A percentile compares a stretch with the other conserved stretches of the same genome.
Conservation (phyloP, 768 basidiomycete genomes). For the Naganishia randhawae region DNA sequence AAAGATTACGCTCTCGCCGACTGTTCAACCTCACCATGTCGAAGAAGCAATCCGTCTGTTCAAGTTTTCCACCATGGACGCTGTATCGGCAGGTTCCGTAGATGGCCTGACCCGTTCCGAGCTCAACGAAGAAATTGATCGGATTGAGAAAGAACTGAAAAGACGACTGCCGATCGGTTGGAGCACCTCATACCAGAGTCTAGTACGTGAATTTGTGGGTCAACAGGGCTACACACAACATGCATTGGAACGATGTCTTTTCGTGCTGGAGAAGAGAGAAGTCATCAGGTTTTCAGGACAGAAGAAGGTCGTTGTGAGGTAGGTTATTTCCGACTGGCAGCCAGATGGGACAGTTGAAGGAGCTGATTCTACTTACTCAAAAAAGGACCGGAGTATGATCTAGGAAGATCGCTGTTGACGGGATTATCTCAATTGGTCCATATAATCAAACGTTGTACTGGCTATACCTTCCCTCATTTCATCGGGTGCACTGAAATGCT, state of each 20-base stretch:
- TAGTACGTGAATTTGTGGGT: constrained; percentile 87
- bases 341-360: background rate
- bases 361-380: background rate
- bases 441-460: background rate
- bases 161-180: constrained; percentile 85
- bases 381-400: background rate
- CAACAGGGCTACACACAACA: constrained; percentile 86
- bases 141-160: constrained; percentile 81
- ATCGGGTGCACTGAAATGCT: no score
- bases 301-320: constrained; percentile 57
- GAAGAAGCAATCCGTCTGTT: constrained; percentile 97
- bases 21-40: constrained; percentile 87
- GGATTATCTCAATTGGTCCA: background rate
- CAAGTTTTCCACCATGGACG: constrained; percentile 99
- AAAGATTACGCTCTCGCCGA: constrained; percentile 81
- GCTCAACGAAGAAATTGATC: constrained; percentile 84
- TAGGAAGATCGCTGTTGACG: background rate
- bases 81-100: constrained; percentile 86
- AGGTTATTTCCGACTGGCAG: background rate
- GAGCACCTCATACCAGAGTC: constrained; percentile 92
- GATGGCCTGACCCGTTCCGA: constrained; percentile 89
- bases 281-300: constrained; percentile 80
- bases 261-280: constrained; percentile 89
- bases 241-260: constrained; percentile 85
- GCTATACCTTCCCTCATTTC: background rate